These are phyloP conservation scores for Penicillium nucicola DNA, from an alignment of 495 filamentous ascomycete species.

Conservation along the genomic window DNA sequence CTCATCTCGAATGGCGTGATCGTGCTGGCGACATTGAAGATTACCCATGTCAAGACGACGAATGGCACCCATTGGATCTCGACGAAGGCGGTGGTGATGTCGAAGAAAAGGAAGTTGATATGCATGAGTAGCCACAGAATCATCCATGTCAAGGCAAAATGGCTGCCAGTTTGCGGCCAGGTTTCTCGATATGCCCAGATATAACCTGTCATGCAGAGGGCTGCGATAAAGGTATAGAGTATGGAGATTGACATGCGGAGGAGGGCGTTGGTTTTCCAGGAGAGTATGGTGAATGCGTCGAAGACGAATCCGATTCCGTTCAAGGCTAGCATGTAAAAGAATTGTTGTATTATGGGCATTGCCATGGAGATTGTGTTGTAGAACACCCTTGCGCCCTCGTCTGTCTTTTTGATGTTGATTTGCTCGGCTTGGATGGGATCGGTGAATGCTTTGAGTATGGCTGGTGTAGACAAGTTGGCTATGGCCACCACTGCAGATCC, in stretches of 20 bases:
- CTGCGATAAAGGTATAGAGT: slow-evolving; percentile 38
- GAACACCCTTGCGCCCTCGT: slow-evolving; percentile 32
- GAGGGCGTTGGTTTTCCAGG: slow-evolving; percentile 32
- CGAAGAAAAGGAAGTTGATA: slow-evolving; percentile 42
- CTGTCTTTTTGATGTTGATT: slow-evolving; percentile 38
- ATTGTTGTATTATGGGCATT: slow-evolving; percentile 41
- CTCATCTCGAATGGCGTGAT: slow-evolving; percentile 40
- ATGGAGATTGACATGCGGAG: slow-evolving; percentile 33
- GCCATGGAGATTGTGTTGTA: slow-evolving; percentile 47
- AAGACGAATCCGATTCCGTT: slow-evolving; percentile 35
- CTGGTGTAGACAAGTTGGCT: slow-evolving; percentile 12
- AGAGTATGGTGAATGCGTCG: slow-evolving; percentile 32
- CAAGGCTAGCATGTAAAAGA: slow-evolving; percentile 43
- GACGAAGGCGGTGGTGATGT: slow-evolving; percentile 37
- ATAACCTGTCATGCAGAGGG: slow-evolving; percentile 35
- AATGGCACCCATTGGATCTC: slow-evolving; percentile 37
- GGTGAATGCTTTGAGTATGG: slow-evolving; percentile 28
- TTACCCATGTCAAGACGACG: slow-evolving; percentile 42
- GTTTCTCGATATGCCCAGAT: slow-evolving; percentile 45
- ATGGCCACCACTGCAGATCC: slow-evolving; percentile 20
- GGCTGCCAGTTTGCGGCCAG: slow-evolving; percentile 39
- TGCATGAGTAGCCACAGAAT: slow-evolving; percentile 46
- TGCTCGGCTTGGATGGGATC: slow-evolving; percentile 32
- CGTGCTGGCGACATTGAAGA: slow-evolving; percentile 41
- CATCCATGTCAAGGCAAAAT: slow-evolving; percentile 43